phyloP scores from a whole-genome alignment of 2,329 filamentous ascomycete species.

The Akanthomyces uredinophilus region DNA sequence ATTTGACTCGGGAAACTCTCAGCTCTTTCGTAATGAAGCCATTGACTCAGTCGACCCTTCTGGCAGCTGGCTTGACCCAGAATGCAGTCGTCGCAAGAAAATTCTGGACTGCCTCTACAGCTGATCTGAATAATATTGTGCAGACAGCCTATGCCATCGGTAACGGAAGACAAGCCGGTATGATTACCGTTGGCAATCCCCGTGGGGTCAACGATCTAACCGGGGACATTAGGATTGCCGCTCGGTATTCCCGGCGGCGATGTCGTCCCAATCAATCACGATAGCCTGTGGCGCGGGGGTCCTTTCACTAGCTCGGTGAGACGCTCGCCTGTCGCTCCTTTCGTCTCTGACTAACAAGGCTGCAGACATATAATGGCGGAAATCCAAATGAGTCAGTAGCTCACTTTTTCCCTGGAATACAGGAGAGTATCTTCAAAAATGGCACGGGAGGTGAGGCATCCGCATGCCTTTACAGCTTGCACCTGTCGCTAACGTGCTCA shows the following conservation, averaged over 20 bases:
- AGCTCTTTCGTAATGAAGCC: neutral
- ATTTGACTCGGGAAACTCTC: too few relatives aligned
- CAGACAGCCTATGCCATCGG: constrained; percentile 40
- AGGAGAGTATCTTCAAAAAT: constrained; percentile 43
- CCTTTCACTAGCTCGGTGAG: constrained; percentile 39
- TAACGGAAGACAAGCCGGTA: constrained; percentile 43
- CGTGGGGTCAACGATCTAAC: neutral
- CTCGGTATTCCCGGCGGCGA: constrained; percentile 39
- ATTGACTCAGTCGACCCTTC: neutral
- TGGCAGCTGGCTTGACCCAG: neutral
- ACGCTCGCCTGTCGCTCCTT: neutral
- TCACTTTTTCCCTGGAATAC: constrained; percentile 34
- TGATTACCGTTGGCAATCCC: neutral
- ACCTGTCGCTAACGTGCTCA: neutral
- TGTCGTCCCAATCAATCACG: constrained; percentile 40
- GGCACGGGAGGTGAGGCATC: constrained; percentile 36
- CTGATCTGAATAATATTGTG: constrained; percentile 20
- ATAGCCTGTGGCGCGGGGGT: constrained; percentile 46
- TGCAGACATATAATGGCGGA: constrained; percentile 40
- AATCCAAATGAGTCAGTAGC: constrained; percentile 35
- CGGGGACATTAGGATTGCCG: constrained; percentile 24
- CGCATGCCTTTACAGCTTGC: constrained; percentile 15
- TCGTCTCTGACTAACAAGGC: neutral
- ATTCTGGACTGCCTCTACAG: constrained; percentile 13
- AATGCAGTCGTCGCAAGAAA: neutral